Conservation (phyloP, 495 filamentous ascomycete genomes). For the Bryoglossum gracile region DNA sequence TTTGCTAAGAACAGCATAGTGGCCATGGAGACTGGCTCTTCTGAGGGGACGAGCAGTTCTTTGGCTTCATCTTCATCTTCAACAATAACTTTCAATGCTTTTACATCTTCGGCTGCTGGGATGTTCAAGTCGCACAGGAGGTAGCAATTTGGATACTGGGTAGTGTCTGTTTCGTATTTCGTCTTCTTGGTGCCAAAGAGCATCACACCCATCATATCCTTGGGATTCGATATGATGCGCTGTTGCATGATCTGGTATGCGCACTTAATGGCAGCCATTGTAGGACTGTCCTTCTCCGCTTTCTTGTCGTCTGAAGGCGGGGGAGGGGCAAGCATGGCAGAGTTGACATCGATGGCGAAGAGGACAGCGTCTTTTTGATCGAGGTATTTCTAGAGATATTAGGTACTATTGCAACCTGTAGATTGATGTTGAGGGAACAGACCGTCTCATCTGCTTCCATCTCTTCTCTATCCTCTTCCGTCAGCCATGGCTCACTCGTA, state of each 20-base stretch:
- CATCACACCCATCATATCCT: slow-evolving; percentile 96
- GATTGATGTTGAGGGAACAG: slow-evolving; percentile 3
- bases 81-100: slow-evolving; percentile 61
- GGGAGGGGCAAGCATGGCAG: slow-evolving; percentile 76
- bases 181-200: slow-evolving; percentile 86
- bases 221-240: slow-evolving; percentile 92
- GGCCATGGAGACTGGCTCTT: slow-evolving; percentile 70
- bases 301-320: slow-evolving; percentile 61
- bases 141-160: slow-evolving; percentile 85
- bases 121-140: slow-evolving; percentile 84
- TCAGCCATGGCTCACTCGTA: slow-evolving; percentile 9
- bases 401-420: neutral
- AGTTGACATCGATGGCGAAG: slow-evolving; percentile 90
- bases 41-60: slow-evolving; percentile 59
- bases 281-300: slow-evolving; percentile 59
- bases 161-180: slow-evolving; percentile 61
- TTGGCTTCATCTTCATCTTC: slow-evolving; percentile 66
- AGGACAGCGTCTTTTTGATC: slow-evolving; percentile 91
- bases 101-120: slow-evolving; percentile 81
- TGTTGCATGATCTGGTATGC: slow-evolving; percentile 95
- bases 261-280: slow-evolving; percentile 82
- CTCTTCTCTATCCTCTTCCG: slow-evolving; percentile 40
- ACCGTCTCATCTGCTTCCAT: slow-evolving; percentile 62
- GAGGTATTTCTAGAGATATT: slow-evolving; percentile 64
- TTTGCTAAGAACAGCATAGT: slow-evolving; percentile 93